Evolutionary conservation across 2,329 filamentous ascomycete genomes (phyloP).

Genomic region (Arthroderma sp.): DNA sequence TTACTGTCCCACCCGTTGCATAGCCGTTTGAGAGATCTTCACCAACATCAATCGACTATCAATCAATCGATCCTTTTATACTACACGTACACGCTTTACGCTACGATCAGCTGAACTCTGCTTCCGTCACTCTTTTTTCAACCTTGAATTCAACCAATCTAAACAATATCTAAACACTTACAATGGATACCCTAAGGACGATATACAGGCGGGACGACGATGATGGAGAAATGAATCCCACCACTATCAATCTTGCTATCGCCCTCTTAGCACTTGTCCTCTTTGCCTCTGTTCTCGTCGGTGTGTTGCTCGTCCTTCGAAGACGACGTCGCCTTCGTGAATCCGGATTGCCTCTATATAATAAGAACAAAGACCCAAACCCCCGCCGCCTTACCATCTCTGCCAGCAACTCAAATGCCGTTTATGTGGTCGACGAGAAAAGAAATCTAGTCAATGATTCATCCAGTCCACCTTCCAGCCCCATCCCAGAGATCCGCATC

Average conservation of each 20-base stretch:
- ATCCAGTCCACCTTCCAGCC: conserved; percentile 59
- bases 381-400: conserved; percentile 48
- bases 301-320: conserved; percentile 58
- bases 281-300: conserved; percentile 54
- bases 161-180: not conserved
- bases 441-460: conserved; percentile 65
- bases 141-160: not conserved
- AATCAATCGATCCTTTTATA: not conserved
- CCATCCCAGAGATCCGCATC: conserved; percentile 94
- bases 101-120: not conserved
- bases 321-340: conserved; percentile 45
- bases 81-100: not conserved
- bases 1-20: conserved; percentile 5
- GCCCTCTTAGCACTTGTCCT: conserved; percentile 66
- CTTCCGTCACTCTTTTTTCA: not conserved
- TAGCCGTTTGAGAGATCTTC: not conserved
- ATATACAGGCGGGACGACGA: conserved; percentile 40
- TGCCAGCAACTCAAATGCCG: conserved; percentile 45
- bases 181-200: conserved; percentile 30
- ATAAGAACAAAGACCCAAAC: conserved; percentile 39
- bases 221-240: conserved; percentile 39
- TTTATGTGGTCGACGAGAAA: conserved; percentile 69
- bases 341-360: conserved; percentile 53
- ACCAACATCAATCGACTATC: not conserved
- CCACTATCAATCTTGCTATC: conserved; percentile 65